Base-by-base conservation (phyloP, 495 filamentous ascomycete species). In the Neurospora sp. region DNA sequence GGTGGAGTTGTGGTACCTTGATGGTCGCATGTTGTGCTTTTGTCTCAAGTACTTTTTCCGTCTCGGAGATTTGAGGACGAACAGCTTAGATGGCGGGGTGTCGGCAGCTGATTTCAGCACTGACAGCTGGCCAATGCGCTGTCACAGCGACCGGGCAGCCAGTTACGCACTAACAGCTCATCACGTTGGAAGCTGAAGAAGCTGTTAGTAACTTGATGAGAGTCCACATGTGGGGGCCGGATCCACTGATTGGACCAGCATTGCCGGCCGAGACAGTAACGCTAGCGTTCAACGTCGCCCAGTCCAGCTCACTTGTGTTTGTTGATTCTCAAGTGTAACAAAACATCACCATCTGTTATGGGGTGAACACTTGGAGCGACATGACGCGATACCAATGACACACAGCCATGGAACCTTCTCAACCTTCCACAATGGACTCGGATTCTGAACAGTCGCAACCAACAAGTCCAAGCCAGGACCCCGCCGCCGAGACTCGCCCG, bases 161-260 rank as follows among this genome's bases (percentile, higher is more conserved):
- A 4, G 14, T 3, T 18, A 18, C 41, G 7, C 14, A 42, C 44
- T 46, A 46, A 46, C 44, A 20, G n/a, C n/a, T 20, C 6, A 3
- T 2, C 1, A 22, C 20, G 1, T 11, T 46, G 1, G 27, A 14
- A 5, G 10, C 10, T 59, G 0, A 0, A 1, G 2, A 27, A 4
- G 10, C 20, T 59, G 48, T 14, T 59, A 59, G 48, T 59, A 2
- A 14, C 10, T 53, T 53, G 2, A 10, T 61, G 7, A 7, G 4
- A 31, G 22, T 16, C 2, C 5, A 14, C 2, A 61, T 61, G 5
- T 35, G 14, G 11, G 22, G 27, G 1, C 27, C 1, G 7, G 27
- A 65, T 37, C 53, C 53, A 65, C 53, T 65, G 14, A 65, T 35
- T 65, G 53, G 53, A 65, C 53, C 14, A 65, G 53, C 27, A 65